Evolutionary conservation across 78 protist genomes (phyloP).

Genomic region (Cavenderia fasciculata): DNA sequence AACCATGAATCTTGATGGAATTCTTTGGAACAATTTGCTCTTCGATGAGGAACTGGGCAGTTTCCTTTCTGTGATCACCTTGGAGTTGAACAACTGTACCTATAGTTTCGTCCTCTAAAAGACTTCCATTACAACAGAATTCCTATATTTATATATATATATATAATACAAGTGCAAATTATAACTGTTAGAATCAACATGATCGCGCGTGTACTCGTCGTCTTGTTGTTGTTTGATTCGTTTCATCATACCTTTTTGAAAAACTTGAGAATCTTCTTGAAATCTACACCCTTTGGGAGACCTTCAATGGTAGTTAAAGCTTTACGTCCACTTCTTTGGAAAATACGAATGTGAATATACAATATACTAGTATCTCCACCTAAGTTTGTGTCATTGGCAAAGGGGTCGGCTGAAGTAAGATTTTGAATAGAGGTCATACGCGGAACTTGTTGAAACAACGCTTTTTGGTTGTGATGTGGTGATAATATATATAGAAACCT

Average conservation of each 20-base stretch:
- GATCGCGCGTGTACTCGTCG: not conserved
- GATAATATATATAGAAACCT: too few relatives aligned
- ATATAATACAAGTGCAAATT: not conserved
- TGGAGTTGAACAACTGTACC: conserved; percentile 86
- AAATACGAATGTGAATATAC: conserved; percentile 87
- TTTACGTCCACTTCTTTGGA: conserved; percentile 89
- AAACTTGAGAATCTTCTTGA: conserved; percentile 50
- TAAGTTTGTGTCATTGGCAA: conserved; percentile 55
- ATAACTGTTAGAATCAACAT: not conserved
- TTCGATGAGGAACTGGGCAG: conserved; percentile 50
- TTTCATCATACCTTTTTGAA: conserved; percentile 53
- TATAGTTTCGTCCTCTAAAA: conserved; percentile 69
- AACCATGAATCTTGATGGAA: conserved; percentile 80
- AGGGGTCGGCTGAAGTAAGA: conserved; percentile 63
- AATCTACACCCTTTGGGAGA: conserved; percentile 56
- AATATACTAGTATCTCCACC: conserved; percentile 33
- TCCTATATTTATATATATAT: not conserved
- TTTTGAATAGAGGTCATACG: conserved; percentile 78
- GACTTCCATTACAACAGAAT: conserved; percentile 82
- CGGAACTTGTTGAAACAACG: conserved; percentile 5
- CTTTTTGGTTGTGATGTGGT: too few relatives aligned
- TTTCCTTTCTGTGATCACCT: conserved; percentile 84
- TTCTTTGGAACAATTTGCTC: conserved; percentile 62
- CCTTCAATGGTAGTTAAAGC: conserved; percentile 82
- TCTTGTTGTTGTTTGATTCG: not conserved